A percentile compares a stretch with the other conserved stretches of the same genome.
phyloP scores from a whole-genome alignment of 192 early-diverging fungal species.

The Gonapodya prolifera region DNA sequence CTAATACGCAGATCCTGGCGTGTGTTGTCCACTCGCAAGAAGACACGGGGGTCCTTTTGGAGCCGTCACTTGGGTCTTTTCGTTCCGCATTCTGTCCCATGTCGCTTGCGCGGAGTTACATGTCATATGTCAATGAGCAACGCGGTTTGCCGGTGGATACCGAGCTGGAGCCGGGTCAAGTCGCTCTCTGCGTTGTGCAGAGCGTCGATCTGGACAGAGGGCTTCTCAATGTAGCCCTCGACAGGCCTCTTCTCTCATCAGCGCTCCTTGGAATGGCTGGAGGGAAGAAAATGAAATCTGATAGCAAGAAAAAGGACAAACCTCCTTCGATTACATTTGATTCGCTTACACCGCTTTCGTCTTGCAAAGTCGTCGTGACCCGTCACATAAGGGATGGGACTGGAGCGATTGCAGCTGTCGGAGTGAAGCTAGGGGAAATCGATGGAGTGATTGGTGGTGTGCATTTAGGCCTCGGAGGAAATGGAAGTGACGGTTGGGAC shows the following conservation, averaged over 20 bases:
- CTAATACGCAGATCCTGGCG: constrained; percentile 28
- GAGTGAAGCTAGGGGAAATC: not conserved
- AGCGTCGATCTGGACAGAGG: not conserved
- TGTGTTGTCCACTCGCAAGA: constrained; percentile 69
- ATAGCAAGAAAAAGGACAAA: not conserved
- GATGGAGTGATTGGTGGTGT: not conserved
- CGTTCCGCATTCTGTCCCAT: not conserved
- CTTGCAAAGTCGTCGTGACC: not conserved
- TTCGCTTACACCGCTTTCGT: not conserved
- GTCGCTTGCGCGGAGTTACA: not conserved
- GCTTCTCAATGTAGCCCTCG: not conserved
- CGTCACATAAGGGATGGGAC: not conserved
- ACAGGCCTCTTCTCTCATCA: not conserved
- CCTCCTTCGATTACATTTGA: not conserved
- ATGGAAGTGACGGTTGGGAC: not conserved
- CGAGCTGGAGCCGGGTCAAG: not conserved
- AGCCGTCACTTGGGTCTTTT: not conserved
- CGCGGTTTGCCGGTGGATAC: not conserved
- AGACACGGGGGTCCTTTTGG: constrained; percentile 41
- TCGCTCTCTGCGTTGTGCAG: not conserved
- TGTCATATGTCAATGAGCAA: not conserved
- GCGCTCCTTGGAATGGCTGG: not conserved
- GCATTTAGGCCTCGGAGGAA: not conserved
- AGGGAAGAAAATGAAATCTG: not conserved
- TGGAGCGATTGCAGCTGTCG: not conserved